Conservation (phyloP, 2,329 filamentous ascomycete genomes). For the Calonectria pseudoturangicola region DNA sequence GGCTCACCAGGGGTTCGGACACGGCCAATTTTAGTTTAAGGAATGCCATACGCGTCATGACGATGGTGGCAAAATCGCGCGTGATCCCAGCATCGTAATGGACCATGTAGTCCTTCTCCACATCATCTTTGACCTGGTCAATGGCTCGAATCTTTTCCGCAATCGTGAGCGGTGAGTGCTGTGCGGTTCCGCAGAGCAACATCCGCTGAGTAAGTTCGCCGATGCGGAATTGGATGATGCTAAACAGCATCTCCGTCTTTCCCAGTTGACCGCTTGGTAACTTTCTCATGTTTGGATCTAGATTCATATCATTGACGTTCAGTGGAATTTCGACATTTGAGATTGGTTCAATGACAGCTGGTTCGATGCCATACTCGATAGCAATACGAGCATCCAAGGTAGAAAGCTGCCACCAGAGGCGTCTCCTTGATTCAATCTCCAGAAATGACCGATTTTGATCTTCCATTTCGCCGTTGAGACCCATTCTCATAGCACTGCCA, state of each 20-base stretch:
- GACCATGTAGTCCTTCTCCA: conserved; percentile 21
- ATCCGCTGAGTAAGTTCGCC: conserved; percentile 17
- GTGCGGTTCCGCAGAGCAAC: conserved; percentile 26
- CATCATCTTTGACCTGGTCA: background rate
- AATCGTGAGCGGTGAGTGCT: conserved; percentile 9
- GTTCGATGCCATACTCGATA: conserved; percentile 69
- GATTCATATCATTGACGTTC: conserved; percentile 22
- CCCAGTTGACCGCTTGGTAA: background rate
- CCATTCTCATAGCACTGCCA: conserved; percentile 45
- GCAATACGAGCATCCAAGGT: conserved; percentile 68
- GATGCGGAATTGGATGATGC: conserved; percentile 2
- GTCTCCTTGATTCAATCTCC: conserved; percentile 71
- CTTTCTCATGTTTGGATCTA: background rate
- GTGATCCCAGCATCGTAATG: conserved; percentile 19
- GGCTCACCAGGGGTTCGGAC: conserved; percentile 2
- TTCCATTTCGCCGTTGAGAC: conserved; percentile 49
- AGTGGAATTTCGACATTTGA: conserved; percentile 5
- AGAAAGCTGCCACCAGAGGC: conserved; percentile 73
- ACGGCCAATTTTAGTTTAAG: conserved; percentile 21
- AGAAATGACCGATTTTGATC: conserved; percentile 68
- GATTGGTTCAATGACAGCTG: conserved; percentile 32
- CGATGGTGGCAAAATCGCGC: conserved; percentile 27
- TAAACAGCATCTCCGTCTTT: conserved; percentile 36
- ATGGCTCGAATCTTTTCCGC: conserved; percentile 20
- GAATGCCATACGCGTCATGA: conserved; percentile 6